Conservation (phyloP, 805 yeast species). For the Hanseniaspora pseudoguilliermondii region DNA sequence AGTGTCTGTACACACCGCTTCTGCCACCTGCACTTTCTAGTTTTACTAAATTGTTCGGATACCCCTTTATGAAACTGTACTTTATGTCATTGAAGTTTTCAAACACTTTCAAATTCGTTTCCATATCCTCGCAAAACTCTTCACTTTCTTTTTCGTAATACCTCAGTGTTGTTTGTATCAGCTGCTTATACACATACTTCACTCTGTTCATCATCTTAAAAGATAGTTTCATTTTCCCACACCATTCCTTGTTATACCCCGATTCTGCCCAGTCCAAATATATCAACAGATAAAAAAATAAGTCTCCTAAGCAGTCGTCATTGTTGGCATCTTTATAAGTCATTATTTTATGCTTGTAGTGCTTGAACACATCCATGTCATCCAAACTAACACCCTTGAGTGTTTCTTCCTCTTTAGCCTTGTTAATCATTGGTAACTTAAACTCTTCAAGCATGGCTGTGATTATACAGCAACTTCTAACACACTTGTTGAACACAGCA, state of each 20-base stretch:
- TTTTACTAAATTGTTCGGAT: conserved; percentile 25
- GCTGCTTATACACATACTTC: conserved; percentile 57
- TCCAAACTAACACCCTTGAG: background rate
- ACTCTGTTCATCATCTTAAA: conserved; percentile 58
- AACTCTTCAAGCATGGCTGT: conserved; percentile 77
- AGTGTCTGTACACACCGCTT: conserved; percentile 23
- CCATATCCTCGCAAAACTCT: conserved; percentile 18
- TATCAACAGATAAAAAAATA: conserved; percentile 57
- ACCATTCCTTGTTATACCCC: conserved; percentile 66
- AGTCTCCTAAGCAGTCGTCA: conserved; percentile 56
- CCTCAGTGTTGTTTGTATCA: conserved; percentile 39
- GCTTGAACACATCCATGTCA: conserved; percentile 17
- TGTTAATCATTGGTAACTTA: conserved; percentile 43
- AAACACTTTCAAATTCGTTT: conserved; percentile 17
- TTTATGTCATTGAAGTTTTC: conserved; percentile 14
- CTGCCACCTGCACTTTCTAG: conserved; percentile 15
- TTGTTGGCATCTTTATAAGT: conserved; percentile 27
- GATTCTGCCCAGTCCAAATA: conserved; percentile 65
- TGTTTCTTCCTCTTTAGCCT: conserved; percentile 20
- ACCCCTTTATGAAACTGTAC: conserved; percentile 25
- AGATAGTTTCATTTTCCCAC: conserved; percentile 70
- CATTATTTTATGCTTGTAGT: conserved; percentile 17
- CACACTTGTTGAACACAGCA: conserved; percentile 45
- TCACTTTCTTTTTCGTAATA: conserved; percentile 25
- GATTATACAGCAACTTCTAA: conserved; percentile 57